Conservation (phyloP, 1,284 basidiomycete species). For the Moesziomyces globuligerus region DNA sequence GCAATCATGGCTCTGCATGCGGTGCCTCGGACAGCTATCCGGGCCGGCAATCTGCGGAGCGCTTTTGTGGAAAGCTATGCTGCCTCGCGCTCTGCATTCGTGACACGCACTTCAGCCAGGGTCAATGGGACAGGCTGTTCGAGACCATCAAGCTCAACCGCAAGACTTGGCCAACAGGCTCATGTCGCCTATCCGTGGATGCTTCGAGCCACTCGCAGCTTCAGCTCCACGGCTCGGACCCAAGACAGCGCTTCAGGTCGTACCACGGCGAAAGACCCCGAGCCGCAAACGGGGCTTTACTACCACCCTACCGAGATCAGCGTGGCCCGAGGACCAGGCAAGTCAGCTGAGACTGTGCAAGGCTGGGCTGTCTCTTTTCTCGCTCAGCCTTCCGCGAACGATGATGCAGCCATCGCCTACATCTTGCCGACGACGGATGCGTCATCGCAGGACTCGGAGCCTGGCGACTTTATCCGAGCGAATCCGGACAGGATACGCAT, state of each 20-base stretch:
- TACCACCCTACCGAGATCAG: constrained; percentile 51
- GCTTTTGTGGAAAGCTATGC: neutral
- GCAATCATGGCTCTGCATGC: no score
- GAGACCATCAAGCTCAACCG: neutral
- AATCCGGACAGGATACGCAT: constrained; percentile 51
- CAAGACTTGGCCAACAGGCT: neutral
- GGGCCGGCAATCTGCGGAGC: neutral
- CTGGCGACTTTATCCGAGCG: constrained; percentile 38
- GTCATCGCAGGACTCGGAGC: constrained; percentile 21
- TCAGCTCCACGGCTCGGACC: neutral
- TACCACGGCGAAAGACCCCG: constrained; percentile 37
- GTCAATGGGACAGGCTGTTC: neutral
- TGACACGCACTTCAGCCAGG: neutral
- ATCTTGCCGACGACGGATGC: constrained; percentile 29
- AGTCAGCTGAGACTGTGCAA: constrained; percentile 15
- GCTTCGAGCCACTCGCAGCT: neutral
- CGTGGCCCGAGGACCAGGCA: constrained; percentile 14
- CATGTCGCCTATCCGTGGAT: no score
- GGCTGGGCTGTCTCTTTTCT: constrained; percentile 54
- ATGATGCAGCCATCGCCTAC: constrained; percentile 37
- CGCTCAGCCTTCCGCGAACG: constrained; percentile 14
- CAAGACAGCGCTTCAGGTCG: constrained; percentile 13
- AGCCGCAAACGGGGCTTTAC: constrained; percentile 49
- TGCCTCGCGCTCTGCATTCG: neutral
- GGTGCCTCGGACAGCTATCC: neutral